Base-by-base conservation (phyloP, 208 protist species). In the Novymonas esmeraldas region DNA sequence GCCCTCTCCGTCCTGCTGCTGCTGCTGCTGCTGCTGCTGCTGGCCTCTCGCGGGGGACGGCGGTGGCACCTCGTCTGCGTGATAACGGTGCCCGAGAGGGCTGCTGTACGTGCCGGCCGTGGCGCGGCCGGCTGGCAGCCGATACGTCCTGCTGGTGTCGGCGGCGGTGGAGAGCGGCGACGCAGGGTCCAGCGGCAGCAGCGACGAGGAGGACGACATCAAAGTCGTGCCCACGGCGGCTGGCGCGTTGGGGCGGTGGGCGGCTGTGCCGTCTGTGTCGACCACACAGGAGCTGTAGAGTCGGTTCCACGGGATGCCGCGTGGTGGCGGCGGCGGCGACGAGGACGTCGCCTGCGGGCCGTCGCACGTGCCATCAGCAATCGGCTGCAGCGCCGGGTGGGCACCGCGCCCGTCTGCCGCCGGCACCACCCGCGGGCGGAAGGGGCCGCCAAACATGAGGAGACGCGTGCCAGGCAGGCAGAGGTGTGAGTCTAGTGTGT, bases 301-400 rank as follows among this genome's bases (percentile, higher is more conserved):
- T 3, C 51, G 41, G 20, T 56, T 49, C 67, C 67, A 65, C 67
- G 67, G 51, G 31, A 65, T 65, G 59, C 59, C 51, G 16, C 67
- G 60, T 20, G 42, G 59, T 2, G 49, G 45, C 7, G 41, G 39
- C 16, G 67, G 28, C 24, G n/a, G n/a, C n/a, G n/a, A n/a, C n/a
- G n/a, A n/a, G n/a, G n/a, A n/a, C n/a, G n/a, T n/a, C n/a, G n/a
- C n/a, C n/a, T n/a, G n/a, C n/a, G n/a, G n/a, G n/a, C n/a, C n/a
- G n/a, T n/a, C n/a, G 34, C 45, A 38, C 28, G 31, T 22, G 38
- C 20, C 45, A 34, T 36, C 56, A 2, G 52, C 26, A 13, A 24
- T 24, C 28, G 42, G 46, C 39, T 38, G 65, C 18, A 56, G 33
- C 6, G 48, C 44, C 3, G 55, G 55, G 34, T 38, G 42, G 28